phyloP scores from a whole-genome alignment of 2,329 filamentous ascomycete species.

The Stachybotrys chlorohalonatus region DNA sequence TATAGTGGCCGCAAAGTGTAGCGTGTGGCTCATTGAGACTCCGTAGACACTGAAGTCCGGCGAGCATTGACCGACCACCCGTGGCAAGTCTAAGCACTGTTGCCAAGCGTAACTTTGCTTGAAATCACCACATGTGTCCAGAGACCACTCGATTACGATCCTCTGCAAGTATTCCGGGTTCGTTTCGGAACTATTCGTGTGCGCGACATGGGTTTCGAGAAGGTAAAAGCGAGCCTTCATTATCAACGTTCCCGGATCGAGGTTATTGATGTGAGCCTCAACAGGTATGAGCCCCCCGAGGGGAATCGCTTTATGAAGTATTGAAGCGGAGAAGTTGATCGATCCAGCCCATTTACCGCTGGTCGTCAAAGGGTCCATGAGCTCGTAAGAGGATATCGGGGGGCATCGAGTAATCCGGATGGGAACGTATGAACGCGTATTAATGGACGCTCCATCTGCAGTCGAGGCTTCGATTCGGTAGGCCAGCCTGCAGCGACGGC shows the following conservation, averaged over 20 bases:
- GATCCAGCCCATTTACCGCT: not conserved
- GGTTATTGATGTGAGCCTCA: not conserved
- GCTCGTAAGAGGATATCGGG: slow-evolving; percentile 1
- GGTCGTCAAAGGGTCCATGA: slow-evolving; percentile 1
- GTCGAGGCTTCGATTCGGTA: slow-evolving; percentile 1
- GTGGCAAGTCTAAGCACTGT: slow-evolving; percentile 1
- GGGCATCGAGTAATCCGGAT: slow-evolving; percentile 1
- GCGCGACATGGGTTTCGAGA: not conserved
- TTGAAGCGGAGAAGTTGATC: not conserved
- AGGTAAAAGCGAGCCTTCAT: not conserved
- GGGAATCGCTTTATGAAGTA: slow-evolving; percentile 1
- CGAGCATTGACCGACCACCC: slow-evolving; percentile 1
- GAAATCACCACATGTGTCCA: not conserved
- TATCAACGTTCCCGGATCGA: not conserved
- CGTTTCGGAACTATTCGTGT: not conserved
- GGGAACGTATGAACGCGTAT: not conserved
- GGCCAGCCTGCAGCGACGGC: not conserved
- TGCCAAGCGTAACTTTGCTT: slow-evolving; percentile 1
- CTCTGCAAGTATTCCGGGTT: not conserved
- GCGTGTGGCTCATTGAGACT: not conserved
- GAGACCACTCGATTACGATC: not conserved
- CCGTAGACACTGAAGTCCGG: slow-evolving; percentile 1
- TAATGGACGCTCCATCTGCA: not conserved
- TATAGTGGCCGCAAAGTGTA: slow-evolving; percentile 1
- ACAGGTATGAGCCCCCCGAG: slow-evolving; percentile 2